Conservation (phyloP, 441 rosid genomes). For the Aquilaria agallochum region DNA sequence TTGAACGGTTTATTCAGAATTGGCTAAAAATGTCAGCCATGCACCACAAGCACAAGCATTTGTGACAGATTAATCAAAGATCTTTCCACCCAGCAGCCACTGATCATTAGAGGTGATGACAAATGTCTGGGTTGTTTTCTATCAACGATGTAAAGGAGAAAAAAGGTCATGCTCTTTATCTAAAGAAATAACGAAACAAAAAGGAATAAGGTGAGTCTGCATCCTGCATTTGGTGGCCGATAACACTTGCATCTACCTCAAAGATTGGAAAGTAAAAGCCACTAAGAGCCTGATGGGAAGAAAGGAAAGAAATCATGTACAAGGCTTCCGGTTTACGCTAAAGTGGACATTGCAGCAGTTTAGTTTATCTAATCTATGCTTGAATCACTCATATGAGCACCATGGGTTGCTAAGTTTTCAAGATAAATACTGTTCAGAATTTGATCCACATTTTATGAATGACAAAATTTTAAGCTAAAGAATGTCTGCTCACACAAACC, state of each 20-base stretch:
- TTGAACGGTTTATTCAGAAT: background rate
- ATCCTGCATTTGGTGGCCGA: background rate
- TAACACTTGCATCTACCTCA: slow-evolving; percentile 2
- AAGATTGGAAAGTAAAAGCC: slow-evolving; percentile 5
- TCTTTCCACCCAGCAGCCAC: background rate
- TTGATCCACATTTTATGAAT: no score
- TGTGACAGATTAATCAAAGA: background rate
- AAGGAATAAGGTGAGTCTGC: no score
- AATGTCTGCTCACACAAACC: no score
- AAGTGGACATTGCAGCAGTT: background rate
- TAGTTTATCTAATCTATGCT: background rate
- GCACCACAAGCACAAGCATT: slow-evolving; percentile 1
- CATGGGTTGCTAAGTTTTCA: background rate
- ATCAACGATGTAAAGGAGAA: background rate
- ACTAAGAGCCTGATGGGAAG: background rate
- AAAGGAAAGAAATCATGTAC: background rate
- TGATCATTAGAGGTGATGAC: background rate
- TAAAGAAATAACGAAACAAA: background rate
- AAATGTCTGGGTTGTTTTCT: no score
- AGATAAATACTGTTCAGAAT: no score
- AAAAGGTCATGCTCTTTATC: background rate
- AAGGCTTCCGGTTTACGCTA: no score
- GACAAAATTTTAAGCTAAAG: no score
- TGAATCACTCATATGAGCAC: background rate
- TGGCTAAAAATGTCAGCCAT: slow-evolving; percentile 6